Evolutionary conservation across 2,329 filamentous ascomycete genomes (phyloP), one percentile per base, ranked within the genome.

Genomic region (Xylariaceae sp.): DNA sequence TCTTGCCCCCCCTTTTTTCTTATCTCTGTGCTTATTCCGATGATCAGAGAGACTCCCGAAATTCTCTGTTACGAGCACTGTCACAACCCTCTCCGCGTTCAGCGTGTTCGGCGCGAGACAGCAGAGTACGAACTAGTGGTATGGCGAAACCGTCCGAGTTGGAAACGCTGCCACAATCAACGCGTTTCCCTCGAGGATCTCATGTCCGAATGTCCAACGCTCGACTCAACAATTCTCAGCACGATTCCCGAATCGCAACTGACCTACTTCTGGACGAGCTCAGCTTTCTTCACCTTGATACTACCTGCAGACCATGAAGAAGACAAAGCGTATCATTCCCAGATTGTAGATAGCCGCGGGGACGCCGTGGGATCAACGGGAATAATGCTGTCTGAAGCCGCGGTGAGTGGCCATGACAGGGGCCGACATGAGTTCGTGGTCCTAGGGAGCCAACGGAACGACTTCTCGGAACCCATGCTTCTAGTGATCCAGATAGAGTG

Each of bases 401-500:
- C 13, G 42, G 42, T 4, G 42, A 15, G 42, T 11, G 13, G 42
- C 37, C 30, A 6, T 51, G 13, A 34, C 2, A 44, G 18, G 23
- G 53, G 45, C 7, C 47, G 13, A 18, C 47, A 56, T 56, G 47
- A 56, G 42, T 56, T 50, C 47, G 17, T 56, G 13, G 47, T 56
- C 10, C 42, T 56, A 17, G 47, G 54, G 35, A 50, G 54, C 34
- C 54, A 45, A 47, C 54, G 54, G 18, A 56, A 56, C 47, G 34
- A 50, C 6, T 51, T 56, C n/a, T 56, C 47, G 45, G 34, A 50
- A 39, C 53, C 45, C 37, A 49, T 39, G 44, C 23, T 49, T 10
- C 53, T 55, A 11, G 53, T 55, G 44, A 44, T 55, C 53, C 44
- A 50, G 35, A 55, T 55, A 55, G 53, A 42, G 39, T 49, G 53